Percentiles rank a stretch among this genome's conserved stretches.
Evolutionary conservation across 352 stramenopile genomes (phyloP).

Genomic region (Aphanomyces euteiches): DNA sequence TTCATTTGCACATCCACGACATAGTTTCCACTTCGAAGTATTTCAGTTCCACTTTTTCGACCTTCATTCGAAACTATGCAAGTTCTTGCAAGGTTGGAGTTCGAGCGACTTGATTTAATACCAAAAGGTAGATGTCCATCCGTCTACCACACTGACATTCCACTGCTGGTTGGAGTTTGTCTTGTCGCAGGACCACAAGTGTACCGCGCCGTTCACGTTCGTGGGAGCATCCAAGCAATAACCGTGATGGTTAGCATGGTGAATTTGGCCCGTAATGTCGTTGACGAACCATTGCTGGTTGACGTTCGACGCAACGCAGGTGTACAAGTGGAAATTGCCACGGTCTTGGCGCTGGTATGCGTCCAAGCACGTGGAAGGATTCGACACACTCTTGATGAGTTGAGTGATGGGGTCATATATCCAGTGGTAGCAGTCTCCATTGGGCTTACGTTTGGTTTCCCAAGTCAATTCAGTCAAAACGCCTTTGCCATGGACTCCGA

Average conservation of each 20-base stretch:
- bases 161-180: conserved; percentile 22
- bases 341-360: conserved; percentile 32
- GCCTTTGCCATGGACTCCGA: neutral
- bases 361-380: conserved; percentile 13
- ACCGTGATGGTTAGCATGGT: conserved; percentile 41
- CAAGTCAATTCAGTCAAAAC: conserved; percentile 13
- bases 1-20: too few relatives aligned
- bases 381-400: conserved; percentile 49
- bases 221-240: conserved; percentile 56
- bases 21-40: too few relatives aligned
- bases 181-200: conserved; percentile 35
- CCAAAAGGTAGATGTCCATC: neutral
- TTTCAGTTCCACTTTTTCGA: too few relatives aligned
- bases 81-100: too few relatives aligned
- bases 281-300: conserved; percentile 73
- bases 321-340: conserved; percentile 48
- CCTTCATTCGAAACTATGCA: too few relatives aligned
- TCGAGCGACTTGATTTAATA: too few relatives aligned
- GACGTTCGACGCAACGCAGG: conserved; percentile 46
- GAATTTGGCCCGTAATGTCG: conserved; percentile 42
- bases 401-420: conserved; percentile 52
- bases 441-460: conserved; percentile 40
- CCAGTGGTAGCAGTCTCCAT: conserved; percentile 40
- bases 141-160: conserved; percentile 1
- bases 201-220: conserved; percentile 55